Conservation (phyloP, 805 yeast species). For the Metschnikowia hibisci region DNA sequence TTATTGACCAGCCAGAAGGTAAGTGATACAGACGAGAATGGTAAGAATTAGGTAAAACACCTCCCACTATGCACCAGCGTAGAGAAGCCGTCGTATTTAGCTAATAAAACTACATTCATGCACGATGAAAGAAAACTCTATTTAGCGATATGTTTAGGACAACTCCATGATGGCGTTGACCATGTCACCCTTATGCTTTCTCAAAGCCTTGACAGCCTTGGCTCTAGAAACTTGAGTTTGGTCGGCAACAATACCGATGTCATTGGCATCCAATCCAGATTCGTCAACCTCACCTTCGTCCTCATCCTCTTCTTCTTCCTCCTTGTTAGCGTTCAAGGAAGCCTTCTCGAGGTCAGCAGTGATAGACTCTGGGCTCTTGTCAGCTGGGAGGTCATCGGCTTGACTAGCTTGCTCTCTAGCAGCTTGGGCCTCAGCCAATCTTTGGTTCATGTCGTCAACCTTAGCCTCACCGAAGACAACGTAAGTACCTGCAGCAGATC, state of each 20-base stretch:
- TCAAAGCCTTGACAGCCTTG: conserved; percentile 89
- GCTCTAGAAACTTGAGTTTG: conserved; percentile 87
- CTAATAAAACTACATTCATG: neutral
- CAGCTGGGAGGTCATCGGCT: conserved; percentile 31
- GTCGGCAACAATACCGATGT: conserved; percentile 80
- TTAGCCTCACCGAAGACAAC: conserved; percentile 97
- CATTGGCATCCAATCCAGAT: conserved; percentile 76
- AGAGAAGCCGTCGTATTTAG: no score
- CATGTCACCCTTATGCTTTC: conserved; percentile 85
- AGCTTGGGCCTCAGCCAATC: conserved; percentile 79
- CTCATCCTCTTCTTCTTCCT: conserved; percentile 49
- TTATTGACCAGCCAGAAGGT: no score
- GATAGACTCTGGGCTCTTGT: conserved; percentile 72
- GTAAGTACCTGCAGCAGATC: conserved; percentile 88
- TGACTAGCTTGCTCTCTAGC: conserved; percentile 55
- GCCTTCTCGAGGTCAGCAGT: conserved; percentile 78
- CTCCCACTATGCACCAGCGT: no score
- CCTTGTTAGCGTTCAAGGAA: conserved; percentile 44
- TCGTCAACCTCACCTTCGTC: conserved; percentile 80
- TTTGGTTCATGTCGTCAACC: conserved; percentile 88
- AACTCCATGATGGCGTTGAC: conserved; percentile 94
- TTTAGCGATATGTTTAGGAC: conserved; percentile 25
- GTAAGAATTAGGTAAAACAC: no score
- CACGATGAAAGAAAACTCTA: neutral
- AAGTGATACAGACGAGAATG: no score